phyloP scores from a whole-genome alignment of 805 yeast genomes.

The Yamadazyma sp. region DNA sequence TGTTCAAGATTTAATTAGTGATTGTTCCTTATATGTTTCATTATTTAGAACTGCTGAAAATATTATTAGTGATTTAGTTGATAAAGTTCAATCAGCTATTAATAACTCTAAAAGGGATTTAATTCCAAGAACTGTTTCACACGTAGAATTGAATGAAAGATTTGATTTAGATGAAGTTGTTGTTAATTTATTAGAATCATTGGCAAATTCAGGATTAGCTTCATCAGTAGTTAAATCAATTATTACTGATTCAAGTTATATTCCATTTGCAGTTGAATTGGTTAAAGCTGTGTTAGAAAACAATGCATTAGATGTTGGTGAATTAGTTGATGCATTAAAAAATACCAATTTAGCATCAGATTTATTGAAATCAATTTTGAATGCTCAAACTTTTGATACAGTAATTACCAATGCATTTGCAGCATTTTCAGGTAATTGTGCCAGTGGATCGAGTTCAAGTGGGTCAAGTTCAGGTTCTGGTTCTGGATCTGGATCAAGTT shows the following conservation, averaged over 20 bases:
- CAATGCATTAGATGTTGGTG: constrained; percentile 26
- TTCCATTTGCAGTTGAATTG: constrained; percentile 36
- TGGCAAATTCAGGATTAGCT: constrained; percentile 41
- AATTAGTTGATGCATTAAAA: constrained; percentile 29
- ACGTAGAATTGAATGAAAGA: constrained; percentile 15
- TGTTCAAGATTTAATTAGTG: constrained; percentile 32
- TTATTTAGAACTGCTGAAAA: constrained; percentile 30
- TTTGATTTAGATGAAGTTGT: constrained; percentile 25
- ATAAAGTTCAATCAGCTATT: constrained; percentile 23
- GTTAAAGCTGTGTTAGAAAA: constrained; percentile 26
- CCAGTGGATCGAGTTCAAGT: not conserved
- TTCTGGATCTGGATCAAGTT: constrained; percentile 5
- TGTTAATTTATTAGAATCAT: constrained; percentile 37
- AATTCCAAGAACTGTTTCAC: constrained; percentile 1
- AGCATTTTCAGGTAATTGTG: constrained; percentile 4
- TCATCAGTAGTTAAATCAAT: constrained; percentile 36
- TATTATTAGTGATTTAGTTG: constrained; percentile 23
- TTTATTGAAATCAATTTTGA: constrained; percentile 33
- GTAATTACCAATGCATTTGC: constrained; percentile 24
- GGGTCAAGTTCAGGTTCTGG: constrained; percentile 5
- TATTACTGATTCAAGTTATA: constrained; percentile 34
- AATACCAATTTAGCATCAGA: constrained; percentile 30
- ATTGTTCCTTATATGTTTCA: constrained; percentile 35
- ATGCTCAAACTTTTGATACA: constrained; percentile 29
- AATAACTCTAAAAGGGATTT: constrained; percentile 18